Base-by-base conservation (phyloP, 345 rosid genomes). In the Eucalyptus leucophloia region DNA sequence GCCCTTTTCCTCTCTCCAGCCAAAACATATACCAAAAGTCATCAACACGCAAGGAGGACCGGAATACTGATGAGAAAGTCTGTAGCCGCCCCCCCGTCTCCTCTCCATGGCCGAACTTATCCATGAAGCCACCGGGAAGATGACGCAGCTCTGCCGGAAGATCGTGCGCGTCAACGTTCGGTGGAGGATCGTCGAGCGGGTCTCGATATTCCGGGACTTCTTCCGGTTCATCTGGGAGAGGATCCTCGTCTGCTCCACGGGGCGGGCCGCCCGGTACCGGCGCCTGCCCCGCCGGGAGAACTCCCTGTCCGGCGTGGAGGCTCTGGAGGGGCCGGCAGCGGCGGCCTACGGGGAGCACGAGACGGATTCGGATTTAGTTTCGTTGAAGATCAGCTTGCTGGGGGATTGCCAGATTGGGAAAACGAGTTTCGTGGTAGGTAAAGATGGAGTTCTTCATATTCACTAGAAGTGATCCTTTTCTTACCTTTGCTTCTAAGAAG, bases 381-480 rank as follows among this genome's bases (percentile, higher is more conserved):
- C 91, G 60, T 92, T 98, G 92, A 98, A 98, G 96, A 96, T 98
- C 90, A 97, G 98, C 58, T 92, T 98, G 92, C 90, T 98, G 90
- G 99, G 99, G 30, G 99, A 98, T 91, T 96, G 97, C 91, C 98
- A 93, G 90, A 96, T 95, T 91, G 99, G 99, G 88, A 98, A 98
- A 87, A 97, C 99, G 26, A 96, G 95, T 93, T 98, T 98, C 90
- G 92, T 96, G 93, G 99, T 98, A 87, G 90, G 83, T 37, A 3
- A 3, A 77, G 83, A 77, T 23, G 47, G 83, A 15, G 47, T 77
- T 77, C 15, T 72, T 21, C 45, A 37, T 37, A 21, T 37, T 37
- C 47, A 19, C 45, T 14, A 37, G 83, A 72, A 72, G 45, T 37
- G 83, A 10, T 37, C 16, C 28, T 72, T 72, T 37, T 40, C 83